phyloP scores from a whole-genome alignment of 2,329 filamentous ascomycete species.

The Rutstroemia sp. region DNA sequence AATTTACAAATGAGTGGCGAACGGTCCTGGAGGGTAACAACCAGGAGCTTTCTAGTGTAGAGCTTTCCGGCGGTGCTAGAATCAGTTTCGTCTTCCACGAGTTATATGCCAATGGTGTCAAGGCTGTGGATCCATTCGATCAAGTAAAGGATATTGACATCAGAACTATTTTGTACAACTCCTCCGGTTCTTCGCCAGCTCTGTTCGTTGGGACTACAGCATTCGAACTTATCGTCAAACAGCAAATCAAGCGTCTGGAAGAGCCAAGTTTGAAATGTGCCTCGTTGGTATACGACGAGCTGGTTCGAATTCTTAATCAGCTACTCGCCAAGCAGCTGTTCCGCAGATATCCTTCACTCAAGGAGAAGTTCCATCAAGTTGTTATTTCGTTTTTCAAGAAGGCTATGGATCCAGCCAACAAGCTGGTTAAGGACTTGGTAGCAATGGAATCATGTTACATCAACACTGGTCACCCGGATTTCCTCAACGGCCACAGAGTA shows the following conservation, averaged over 20 bases:
- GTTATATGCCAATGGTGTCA: slow-evolving; percentile 93
- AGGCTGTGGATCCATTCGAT: slow-evolving; percentile 96
- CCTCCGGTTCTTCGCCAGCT: slow-evolving; percentile 93
- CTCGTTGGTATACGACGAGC: slow-evolving; percentile 91
- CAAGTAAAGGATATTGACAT: slow-evolving; percentile 97
- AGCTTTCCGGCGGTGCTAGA: slow-evolving; percentile 92
- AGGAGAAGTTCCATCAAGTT: slow-evolving; percentile 93
- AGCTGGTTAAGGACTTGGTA: slow-evolving; percentile 87
- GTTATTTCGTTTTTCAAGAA: slow-evolving; percentile 97
- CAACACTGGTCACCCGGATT: slow-evolving; percentile 97
- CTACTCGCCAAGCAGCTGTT: slow-evolving; percentile 84
- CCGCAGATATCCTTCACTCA: slow-evolving; percentile 84
- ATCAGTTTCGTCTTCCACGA: slow-evolving; percentile 99
- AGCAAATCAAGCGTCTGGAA: slow-evolving; percentile 93
- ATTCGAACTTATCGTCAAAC: slow-evolving; percentile 98
- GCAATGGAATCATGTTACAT: slow-evolving; percentile 96
- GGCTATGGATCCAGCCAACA: slow-evolving; percentile 96
- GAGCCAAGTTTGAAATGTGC: slow-evolving; percentile 97
- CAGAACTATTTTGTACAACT: slow-evolving; percentile 95
- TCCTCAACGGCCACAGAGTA: slow-evolving; percentile 87
- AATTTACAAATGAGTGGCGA: slow-evolving; percentile 96
- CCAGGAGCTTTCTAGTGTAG: slow-evolving; percentile 86
- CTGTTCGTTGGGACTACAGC: slow-evolving; percentile 95
- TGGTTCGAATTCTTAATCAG: slow-evolving; percentile 90
- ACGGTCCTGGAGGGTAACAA: slow-evolving; percentile 96